Percentiles rank a stretch among this genome's conserved stretches.
Conservation (phyloP, 495 filamentous ascomycete species). For the Margaritispora aquatica region DNA sequence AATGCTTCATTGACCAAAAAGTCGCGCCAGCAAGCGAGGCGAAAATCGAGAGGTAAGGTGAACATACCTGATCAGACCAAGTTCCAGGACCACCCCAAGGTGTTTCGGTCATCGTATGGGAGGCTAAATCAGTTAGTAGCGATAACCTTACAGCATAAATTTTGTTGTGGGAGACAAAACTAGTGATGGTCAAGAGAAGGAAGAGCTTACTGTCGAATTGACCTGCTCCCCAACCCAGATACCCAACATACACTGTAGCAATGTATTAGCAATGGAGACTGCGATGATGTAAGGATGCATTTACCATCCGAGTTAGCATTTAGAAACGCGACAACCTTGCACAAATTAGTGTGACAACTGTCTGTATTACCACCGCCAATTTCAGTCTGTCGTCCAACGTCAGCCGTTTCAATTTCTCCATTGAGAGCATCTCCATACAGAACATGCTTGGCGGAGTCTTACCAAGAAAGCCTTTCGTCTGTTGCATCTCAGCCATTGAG, state of each 20-base stretch:
- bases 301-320: conserved; percentile 36
- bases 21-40: not conserved
- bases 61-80: not conserved
- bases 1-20: too few relatives aligned
- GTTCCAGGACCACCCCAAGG: not conserved
- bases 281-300: not conserved
- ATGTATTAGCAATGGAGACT: not conserved
- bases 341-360: conserved; percentile 34
- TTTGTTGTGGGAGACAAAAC: not conserved
- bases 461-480: conserved; percentile 27
- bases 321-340: conserved; percentile 28
- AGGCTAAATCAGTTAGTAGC: not conserved
- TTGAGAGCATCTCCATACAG: too few relatives aligned
- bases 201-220: not conserved
- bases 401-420: not conserved
- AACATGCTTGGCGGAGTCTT: too few relatives aligned
- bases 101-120: not conserved
- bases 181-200: too few relatives aligned
- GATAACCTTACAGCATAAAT: too few relatives aligned
- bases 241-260: conserved; percentile 5
- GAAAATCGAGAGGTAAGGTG: not conserved
- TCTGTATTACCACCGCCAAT: conserved; percentile 45
- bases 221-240: conserved; percentile 8
- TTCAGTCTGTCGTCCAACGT: conserved; percentile 28
- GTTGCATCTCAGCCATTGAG: conserved; percentile 40